Evolutionary conservation across 495 filamentous ascomycete genomes (phyloP).

Genomic region (Podospora bellae-mahoneyi): DNA sequence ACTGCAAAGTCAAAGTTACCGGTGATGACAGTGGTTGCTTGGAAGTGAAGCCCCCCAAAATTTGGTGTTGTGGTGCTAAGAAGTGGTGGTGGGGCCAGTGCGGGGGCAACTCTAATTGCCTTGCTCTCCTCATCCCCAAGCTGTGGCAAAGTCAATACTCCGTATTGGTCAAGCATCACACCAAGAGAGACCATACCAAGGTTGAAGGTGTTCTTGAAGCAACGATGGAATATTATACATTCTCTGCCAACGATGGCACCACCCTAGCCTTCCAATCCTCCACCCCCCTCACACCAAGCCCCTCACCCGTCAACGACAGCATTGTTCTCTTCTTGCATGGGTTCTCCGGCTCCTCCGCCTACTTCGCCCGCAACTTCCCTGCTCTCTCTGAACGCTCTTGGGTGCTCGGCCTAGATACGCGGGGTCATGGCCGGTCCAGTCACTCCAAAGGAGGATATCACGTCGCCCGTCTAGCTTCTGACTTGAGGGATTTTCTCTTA

Average conservation of each 20-base stretch:
- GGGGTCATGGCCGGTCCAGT: slow-evolving; percentile 42
- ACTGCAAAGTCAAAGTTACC: too few species aligned
- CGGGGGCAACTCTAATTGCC: too few species aligned
- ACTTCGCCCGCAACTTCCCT: slow-evolving; percentile 41
- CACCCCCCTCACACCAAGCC: slow-evolving; percentile 3
- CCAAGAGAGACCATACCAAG: background rate
- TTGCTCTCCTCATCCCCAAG: too few species aligned
- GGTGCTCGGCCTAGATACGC: slow-evolving; percentile 44
- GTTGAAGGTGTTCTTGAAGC: background rate
- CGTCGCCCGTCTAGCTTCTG: slow-evolving; percentile 43
- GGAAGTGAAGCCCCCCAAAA: too few species aligned
- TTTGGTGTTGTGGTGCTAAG: too few species aligned
- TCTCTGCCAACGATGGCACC: slow-evolving; percentile 34
- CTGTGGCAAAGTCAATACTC: too few species aligned
- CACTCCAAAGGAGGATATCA: slow-evolving; percentile 41
- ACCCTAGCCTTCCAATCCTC: slow-evolving; percentile 35
- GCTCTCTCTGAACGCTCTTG: slow-evolving; percentile 23
- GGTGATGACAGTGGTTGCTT: too few species aligned
- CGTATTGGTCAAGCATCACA: background rate
- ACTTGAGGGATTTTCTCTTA: slow-evolving; percentile 37
- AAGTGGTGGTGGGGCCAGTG: too few species aligned
- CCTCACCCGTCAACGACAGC: slow-evolving; percentile 9
- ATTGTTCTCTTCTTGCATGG: slow-evolving; percentile 43
- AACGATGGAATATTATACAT: slow-evolving; percentile 27
- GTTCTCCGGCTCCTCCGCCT: slow-evolving; percentile 44